Percentiles rank a stretch among this genome's conserved stretches.
phyloP scores from a whole-genome alignment of 2,329 filamentous ascomycete species.

The Claviceps africana region DNA sequence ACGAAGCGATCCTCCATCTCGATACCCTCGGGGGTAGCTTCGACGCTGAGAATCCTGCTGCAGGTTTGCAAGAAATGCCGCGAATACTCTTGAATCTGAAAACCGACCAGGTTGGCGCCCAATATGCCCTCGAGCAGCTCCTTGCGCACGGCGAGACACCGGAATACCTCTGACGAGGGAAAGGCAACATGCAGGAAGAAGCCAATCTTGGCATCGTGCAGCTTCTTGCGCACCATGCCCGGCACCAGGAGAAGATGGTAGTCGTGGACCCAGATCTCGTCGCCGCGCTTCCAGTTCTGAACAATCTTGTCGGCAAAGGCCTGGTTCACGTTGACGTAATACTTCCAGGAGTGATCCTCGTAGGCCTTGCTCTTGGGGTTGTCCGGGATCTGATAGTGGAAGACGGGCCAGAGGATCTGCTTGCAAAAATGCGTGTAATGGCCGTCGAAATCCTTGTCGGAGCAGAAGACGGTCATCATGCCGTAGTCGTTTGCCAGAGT shows the following conservation, averaged over 20 bases:
- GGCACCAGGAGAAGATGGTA: constrained; percentile 88
- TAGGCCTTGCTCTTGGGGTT: constrained; percentile 98
- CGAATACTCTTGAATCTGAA: constrained; percentile 86
- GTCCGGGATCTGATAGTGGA: constrained; percentile 96
- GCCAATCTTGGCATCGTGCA: constrained; percentile 87
- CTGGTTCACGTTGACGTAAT: constrained; percentile 84
- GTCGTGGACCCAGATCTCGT: constrained; percentile 90
- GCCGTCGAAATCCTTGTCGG: constrained; percentile 84
- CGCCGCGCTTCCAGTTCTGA: constrained; percentile 83
- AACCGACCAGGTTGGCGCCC: constrained; percentile 81
- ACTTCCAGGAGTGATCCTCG: constrained; percentile 91
- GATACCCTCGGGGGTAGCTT: constrained; percentile 76
- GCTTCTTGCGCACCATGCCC: constrained; percentile 74
- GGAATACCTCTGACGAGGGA: constrained; percentile 89
- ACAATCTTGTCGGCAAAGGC: constrained; percentile 85
- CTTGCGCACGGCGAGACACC: constrained; percentile 75
- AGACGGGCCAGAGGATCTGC: constrained; percentile 92
- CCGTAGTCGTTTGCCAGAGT: constrained; percentile 68
- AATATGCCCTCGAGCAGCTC: constrained; percentile 85
- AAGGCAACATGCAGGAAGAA: constrained; percentile 95
- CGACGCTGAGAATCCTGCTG: constrained; percentile 78
- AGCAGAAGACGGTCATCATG: constrained; percentile 71
- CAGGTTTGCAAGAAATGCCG: constrained; percentile 93
- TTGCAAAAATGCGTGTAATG: constrained; percentile 97
- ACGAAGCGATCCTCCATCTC: constrained; percentile 89